Evolutionary conservation across 352 stramenopile genomes (phyloP), one percentile per base, ranked within the genome.

Genomic region (Nothophytophthora sp.): DNA sequence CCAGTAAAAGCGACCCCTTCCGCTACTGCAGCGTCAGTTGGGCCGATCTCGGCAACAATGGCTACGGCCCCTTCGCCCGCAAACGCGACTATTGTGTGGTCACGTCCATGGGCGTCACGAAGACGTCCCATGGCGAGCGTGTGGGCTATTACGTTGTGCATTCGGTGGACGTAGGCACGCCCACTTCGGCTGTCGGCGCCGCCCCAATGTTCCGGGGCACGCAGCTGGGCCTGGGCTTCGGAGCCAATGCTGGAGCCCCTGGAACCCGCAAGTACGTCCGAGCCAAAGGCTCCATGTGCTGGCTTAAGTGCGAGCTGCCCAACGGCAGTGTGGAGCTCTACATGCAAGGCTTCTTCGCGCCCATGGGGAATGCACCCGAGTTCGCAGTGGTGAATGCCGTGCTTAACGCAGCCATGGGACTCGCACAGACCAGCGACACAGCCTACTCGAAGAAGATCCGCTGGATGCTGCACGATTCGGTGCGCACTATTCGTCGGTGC

Each of bases 391-490:
- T 70, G 19, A 58, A 62, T 7, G 41, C 56, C 20, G 66, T 67
- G 7, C 20, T 73, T 9, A 38, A 65, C 16, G 32, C 50, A 2
- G 68, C 55, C 6, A 42, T 63, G 38, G 38, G 62, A 6, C 47
- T 71, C 15, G 50, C 62, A 3, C 57, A 66, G 41, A 78, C 61
- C 4, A 75, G 68, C 22, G 68, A 78, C 28, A 63, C 57, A 11
- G 41, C 61, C 2, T 65, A 75, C 18, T 66, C 61, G 10, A 78
- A 78, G 54, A 78, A 78, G 22, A 64, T 78, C 24, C 54, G 63
- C 10, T 79, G 64, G 68, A 79, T 79, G 68, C 44, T 73, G 50
- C 64, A 66, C 36, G 61, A 79, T 28, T 63, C 65, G 2, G 48
- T 56, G n/a, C 43, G 53, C 0, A 51, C 52, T 2, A 73, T 36